A percentile compares a stretch with the other conserved stretches of the same genome.
phyloP scores from a whole-genome alignment of 2,329 filamentous ascomycete genomes.

The Dactylonectria macrodidyma region DNA sequence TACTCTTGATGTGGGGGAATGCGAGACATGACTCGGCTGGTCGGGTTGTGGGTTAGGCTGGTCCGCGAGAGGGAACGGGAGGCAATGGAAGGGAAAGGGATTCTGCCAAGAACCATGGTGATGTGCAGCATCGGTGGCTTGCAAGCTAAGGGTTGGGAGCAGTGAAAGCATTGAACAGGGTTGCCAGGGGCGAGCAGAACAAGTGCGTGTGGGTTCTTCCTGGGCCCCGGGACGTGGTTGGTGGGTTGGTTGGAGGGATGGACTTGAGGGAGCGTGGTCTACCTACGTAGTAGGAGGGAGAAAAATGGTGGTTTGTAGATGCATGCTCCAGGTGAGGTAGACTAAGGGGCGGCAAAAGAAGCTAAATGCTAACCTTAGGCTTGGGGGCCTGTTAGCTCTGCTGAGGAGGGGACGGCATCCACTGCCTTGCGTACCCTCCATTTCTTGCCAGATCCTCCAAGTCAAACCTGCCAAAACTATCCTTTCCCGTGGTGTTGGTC shows the following conservation, averaged over 20 bases:
- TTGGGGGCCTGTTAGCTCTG: background rate
- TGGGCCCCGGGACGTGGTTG: slow-evolving; percentile 17
- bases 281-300: background rate
- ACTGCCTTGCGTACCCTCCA: background rate
- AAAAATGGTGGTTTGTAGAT: slow-evolving; percentile 17
- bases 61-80: slow-evolving; percentile 1
- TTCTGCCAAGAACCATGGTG: slow-evolving; percentile 28
- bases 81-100: slow-evolving; percentile 2
- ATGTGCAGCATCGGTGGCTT: slow-evolving; percentile 25
- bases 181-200: slow-evolving; percentile 14
- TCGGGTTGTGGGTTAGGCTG: slow-evolving; percentile 16
- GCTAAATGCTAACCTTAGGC: slow-evolving; percentile 11
- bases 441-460: background rate
- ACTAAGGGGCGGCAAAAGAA: slow-evolving; percentile 3
- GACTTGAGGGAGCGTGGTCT: slow-evolving; percentile 11
- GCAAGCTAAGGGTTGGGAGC: slow-evolving; percentile 5
- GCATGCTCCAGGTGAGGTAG: background rate
- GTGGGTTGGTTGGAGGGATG: slow-evolving; percentile 9
- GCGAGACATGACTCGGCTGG: slow-evolving; percentile 44
- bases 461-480: background rate
- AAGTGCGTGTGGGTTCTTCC: slow-evolving; percentile 17
- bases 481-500: background rate
- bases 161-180: slow-evolving; percentile 5
- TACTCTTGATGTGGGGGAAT: slow-evolving; percentile 43
- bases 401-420: background rate